phyloP scores from a whole-genome alignment of 768 basidiomycete genomes.

The Auriscalpium orientale region DNA sequence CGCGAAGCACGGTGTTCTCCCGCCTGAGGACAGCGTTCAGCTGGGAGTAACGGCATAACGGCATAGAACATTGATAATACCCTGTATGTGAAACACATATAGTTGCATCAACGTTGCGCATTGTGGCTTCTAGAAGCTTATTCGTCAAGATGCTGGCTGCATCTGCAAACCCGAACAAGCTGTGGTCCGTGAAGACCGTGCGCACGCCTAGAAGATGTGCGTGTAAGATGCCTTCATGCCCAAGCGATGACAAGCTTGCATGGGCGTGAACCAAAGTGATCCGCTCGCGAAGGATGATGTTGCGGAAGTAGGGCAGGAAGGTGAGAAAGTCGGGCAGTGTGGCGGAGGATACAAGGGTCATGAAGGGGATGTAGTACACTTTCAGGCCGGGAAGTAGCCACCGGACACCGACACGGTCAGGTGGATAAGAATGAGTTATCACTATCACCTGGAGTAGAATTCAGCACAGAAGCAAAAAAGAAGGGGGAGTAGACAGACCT shows the following conservation, averaged over 20 bases:
- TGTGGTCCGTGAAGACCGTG: constrained; percentile 96
- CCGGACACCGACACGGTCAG: constrained; percentile 80
- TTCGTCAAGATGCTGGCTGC: constrained; percentile 97
- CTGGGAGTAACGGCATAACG: neutral
- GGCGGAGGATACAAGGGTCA: constrained; percentile 83
- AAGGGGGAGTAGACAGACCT: constrained; percentile 36
- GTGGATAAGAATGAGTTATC: constrained; percentile 87
- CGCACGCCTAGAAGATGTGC: constrained; percentile 80
- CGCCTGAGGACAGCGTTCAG: constrained; percentile 42
- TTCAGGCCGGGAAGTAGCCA: constrained; percentile 86
- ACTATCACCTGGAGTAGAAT: constrained; percentile 64
- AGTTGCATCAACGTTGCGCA: constrained; percentile 88
- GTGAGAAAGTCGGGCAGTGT: constrained; percentile 93
- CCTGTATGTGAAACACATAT: constrained; percentile 97
- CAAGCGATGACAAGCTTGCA: constrained; percentile 82
- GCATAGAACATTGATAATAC: constrained; percentile 33
- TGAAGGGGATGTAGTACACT: constrained; percentile 90
- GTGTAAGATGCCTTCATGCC: constrained; percentile 89
- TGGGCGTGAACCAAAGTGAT: constrained; percentile 89
- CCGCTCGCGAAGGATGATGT: constrained; percentile 79
- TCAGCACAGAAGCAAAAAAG: neutral
- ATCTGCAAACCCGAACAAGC: constrained; percentile 93
- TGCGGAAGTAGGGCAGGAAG: constrained; percentile 85
- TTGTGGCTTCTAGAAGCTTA: constrained; percentile 80
- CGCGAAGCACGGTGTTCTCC: constrained; percentile 94